Conservation (phyloP, 768 basidiomycete genomes). For the Royoungia palumana region DNA sequence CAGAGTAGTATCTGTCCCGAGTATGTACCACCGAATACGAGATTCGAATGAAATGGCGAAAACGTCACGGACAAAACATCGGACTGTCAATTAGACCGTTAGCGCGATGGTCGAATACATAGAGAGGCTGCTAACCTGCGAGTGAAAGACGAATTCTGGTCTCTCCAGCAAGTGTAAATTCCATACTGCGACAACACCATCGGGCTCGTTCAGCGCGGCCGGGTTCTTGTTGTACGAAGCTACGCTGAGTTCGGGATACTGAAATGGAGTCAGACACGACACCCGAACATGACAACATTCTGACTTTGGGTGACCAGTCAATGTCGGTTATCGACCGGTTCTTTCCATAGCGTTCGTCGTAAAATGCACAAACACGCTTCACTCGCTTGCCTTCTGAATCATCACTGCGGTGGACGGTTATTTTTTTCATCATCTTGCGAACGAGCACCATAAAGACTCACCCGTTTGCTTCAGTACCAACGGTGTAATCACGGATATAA, state of each 20-base stretch:
- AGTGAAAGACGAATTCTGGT: conserved; percentile 97
- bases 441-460: conserved; percentile 37
- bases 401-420: conserved; percentile 49
- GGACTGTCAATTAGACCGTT: conserved; percentile 52
- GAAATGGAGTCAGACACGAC: background rate
- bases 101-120: background rate
- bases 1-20: conserved; percentile 97
- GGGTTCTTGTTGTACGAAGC: conserved; percentile 99
- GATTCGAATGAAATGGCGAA: conserved; percentile 96
- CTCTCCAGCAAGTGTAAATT: conserved; percentile 92
- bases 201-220: conserved; percentile 89
- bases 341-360: conserved; percentile 85
- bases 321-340: conserved; percentile 94
- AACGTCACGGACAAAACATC: conserved; percentile 96
- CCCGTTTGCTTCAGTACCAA: conserved; percentile 81
- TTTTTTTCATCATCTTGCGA: background rate
- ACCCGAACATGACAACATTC: conserved; percentile 4
- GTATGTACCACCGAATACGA: conserved; percentile 98
- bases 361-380: conserved; percentile 92
- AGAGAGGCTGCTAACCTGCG: conserved; percentile 63
- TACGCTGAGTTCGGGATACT: conserved; percentile 95
- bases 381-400: conserved; percentile 88
- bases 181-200: conserved; percentile 97
- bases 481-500: conserved; percentile 95
- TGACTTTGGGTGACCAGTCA: conserved; percentile 96